A percentile compares a stretch with the other conserved stretches of the same genome.
Evolutionary conservation across 2,329 filamentous ascomycete species (phyloP).

Genomic region (Orbilia quercus): DNA sequence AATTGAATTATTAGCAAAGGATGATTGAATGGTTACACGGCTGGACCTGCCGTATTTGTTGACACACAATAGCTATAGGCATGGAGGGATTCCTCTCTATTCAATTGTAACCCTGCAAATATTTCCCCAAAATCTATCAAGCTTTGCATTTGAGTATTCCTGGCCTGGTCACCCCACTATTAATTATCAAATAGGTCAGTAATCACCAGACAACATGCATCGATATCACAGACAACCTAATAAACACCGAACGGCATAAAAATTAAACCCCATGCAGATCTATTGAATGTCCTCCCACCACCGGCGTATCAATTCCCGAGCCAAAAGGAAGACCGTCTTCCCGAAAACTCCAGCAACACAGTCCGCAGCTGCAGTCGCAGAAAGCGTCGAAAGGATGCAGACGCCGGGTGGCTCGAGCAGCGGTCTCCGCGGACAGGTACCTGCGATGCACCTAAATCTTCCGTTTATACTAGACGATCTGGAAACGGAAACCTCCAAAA

Average conservation of each 20-base stretch:
- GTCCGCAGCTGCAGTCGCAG: too few relatives aligned
- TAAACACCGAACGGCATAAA: background rate
- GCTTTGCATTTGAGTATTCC: too few relatives aligned
- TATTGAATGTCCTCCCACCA: constrained; percentile 35
- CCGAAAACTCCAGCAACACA: constrained; percentile 27
- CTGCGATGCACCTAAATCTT: constrained; percentile 34
- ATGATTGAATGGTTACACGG: too few relatives aligned
- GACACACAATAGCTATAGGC: too few relatives aligned
- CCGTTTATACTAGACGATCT: constrained; percentile 50
- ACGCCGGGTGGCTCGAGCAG: background rate
- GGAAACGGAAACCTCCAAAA: constrained; percentile 45
- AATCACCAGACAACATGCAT: background rate
- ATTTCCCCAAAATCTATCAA: too few relatives aligned
- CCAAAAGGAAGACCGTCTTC: constrained; percentile 43
- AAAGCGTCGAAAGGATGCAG: constrained; percentile 1
- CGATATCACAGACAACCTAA: background rate
- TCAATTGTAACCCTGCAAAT: too few relatives aligned
- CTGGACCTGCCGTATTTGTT: too few relatives aligned
- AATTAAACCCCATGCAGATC: background rate
- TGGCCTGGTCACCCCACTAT: too few relatives aligned
- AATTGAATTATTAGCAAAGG: background rate
- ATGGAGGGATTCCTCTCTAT: too few relatives aligned
- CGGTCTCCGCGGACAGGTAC: constrained; percentile 16
- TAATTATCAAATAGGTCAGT: too few relatives aligned
- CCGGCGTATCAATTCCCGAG: constrained; percentile 20